Base-by-base conservation (phyloP, 371 early-diverging fungal genomes). In the Antonospora locustae region DNA sequence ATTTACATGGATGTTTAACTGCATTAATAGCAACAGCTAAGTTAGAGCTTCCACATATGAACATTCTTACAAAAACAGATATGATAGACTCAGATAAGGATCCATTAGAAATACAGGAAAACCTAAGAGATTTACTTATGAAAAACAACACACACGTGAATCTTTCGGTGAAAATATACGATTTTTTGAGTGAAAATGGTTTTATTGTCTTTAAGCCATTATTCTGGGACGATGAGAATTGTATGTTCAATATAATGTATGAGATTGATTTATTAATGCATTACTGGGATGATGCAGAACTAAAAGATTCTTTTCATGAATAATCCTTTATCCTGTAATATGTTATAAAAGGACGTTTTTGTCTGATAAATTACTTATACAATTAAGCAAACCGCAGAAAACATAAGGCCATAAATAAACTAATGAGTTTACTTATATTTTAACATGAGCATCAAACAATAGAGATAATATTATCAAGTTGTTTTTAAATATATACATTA, bases 21-120 rank as follows among this genome's bases (percentile, higher is more conserved):
- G 78, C 77, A 6, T 85, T 83, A 72, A 79, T 84, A 54, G 84
- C 84, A n/a, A 91, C 90, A 90, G 79, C 88, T 47, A 86, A 88
- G 70, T 71, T 92, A 50, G 87, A 87, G 58, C 81, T 91, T 24
- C 89, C 93, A 7, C 87, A 90, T 69, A 79, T 93, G 66, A 92
- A 92, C 67, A 87, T 96, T 17, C 77, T 94, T 79, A 84, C 86
- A 40, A 96, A 96, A 74, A 86, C 88, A 84, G 96, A 96, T 74
- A 68, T 95, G 24, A 56, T 79, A 41, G 22, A 41, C 22, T 16
- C 19, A 5, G 16, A 9, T 22, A 16, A 41, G 14, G 16, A 9
- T 16, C 16, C 22, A 17, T 17, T 22, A 7, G 7, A 41, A 22
- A 41, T 41, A 22, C 16, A 41, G 7, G 22, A 5, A 41, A 6